A percentile compares a stretch with the other conserved stretches of the same genome.
These are phyloP conservation scores for Skeletonema grethae DNA, from an alignment of 108 stramenopile genomes.

Conservation along the genomic window DNA sequence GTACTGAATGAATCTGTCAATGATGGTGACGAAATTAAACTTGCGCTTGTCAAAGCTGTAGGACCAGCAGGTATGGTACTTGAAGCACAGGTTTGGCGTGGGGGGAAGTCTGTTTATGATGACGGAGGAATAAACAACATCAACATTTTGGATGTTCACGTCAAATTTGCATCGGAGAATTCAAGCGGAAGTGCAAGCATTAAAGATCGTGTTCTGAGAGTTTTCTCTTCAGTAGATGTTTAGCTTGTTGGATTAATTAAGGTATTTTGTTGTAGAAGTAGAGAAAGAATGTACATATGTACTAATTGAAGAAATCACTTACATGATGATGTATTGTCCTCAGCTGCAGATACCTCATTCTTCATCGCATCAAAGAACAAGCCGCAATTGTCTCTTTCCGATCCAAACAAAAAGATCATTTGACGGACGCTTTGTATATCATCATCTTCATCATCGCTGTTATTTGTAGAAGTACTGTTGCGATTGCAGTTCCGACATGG, in stretches of 20 bases:
- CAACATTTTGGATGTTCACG: not conserved
- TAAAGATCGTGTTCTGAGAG: conserved; percentile 2
- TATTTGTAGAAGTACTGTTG: not conserved
- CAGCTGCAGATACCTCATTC: conserved; percentile 1
- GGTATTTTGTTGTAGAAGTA: not conserved
- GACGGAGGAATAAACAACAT: not conserved
- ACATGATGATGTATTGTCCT: not conserved
- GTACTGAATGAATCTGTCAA: not conserved
- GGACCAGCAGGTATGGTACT: conserved; percentile 25
- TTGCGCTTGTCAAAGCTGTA: conserved; percentile 11
- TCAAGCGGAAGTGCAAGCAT: not conserved
- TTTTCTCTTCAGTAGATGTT: conserved; percentile 10
- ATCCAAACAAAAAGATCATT: conserved; percentile 18
- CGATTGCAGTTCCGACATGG: not conserved
- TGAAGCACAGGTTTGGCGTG: not conserved
- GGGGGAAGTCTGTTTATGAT: not conserved
- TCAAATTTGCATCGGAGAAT: conserved; percentile 14
- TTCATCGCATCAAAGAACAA: conserved; percentile 15
- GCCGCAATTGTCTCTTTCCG: conserved; percentile 12
- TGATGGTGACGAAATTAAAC: not conserved
- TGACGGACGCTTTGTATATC: not conserved
- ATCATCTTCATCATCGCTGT: not conserved
- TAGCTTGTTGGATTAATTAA: not conserved
- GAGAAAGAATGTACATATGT: not conserved
- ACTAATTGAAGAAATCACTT: not conserved